Percentiles rank a stretch among this genome's conserved stretches.
Evolutionary conservation across 2,329 filamentous ascomycete species (phyloP).

Genomic region (Pseudogymnoascus sp.): DNA sequence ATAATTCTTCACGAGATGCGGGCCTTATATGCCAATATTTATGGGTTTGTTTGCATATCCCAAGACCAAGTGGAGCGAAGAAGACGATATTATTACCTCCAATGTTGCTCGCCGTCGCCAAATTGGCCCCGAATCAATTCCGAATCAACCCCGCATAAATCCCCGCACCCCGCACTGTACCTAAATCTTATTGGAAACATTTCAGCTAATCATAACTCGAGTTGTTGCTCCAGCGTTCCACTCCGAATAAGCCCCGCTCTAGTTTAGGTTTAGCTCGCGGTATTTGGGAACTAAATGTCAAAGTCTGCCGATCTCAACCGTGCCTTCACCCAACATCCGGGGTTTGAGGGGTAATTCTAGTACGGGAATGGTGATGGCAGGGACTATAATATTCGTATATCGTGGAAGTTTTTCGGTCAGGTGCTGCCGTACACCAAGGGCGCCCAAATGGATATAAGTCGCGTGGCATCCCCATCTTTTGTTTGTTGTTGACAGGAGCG

Average conservation of each 20-base stretch:
- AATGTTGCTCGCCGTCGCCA: neutral
- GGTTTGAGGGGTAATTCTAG: slow-evolving; percentile 1
- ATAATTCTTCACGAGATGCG: neutral
- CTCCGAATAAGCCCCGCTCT: neutral
- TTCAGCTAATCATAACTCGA: neutral
- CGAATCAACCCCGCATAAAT: neutral
- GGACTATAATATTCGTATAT: neutral
- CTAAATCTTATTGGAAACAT: neutral
- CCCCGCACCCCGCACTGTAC: slow-evolving; percentile 1
- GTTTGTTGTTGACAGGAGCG: neutral
- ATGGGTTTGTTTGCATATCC: neutral
- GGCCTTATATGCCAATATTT: neutral
- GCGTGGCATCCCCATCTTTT: neutral
- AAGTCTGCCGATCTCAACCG: neutral
- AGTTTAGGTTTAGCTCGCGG: neutral
- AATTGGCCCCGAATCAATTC: neutral
- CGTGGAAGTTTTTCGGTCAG: neutral
- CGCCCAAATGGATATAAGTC: neutral
- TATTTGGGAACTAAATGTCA: neutral
- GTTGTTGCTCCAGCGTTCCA: neutral
- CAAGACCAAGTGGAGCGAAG: neutral
- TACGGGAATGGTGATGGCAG: neutral
- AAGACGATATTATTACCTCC: neutral
- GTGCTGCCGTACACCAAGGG: neutral
- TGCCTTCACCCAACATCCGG: neutral